These are phyloP conservation scores for Phanerodontia chrysosporium DNA, from an alignment of 768 basidiomycete genomes.

Conservation along the genomic window DNA sequence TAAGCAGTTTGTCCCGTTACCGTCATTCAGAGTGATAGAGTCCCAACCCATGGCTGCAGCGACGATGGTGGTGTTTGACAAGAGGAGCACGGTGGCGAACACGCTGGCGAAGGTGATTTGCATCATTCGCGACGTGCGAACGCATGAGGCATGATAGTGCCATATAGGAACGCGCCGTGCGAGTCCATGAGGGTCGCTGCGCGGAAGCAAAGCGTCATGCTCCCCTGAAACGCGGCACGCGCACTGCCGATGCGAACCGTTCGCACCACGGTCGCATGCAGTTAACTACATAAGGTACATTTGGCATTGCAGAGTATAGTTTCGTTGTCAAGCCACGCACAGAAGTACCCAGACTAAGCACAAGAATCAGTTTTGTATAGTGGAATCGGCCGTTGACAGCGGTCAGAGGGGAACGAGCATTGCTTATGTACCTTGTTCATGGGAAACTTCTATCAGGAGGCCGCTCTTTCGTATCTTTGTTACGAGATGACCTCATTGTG, in stretches of 20 bases:
- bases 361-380: too few species aligned
- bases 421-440: too few species aligned
- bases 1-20: constrained; percentile 23
- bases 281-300: too few species aligned
- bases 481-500: too few species aligned
- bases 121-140: background rate
- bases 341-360: too few species aligned
- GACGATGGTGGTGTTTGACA: background rate
- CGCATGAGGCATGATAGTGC: background rate
- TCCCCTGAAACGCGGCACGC: background rate
- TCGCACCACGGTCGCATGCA: background rate
- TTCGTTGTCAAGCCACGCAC: too few species aligned
- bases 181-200: background rate
- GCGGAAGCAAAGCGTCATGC: background rate
- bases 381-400: too few species aligned
- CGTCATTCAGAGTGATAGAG: constrained; percentile 54
- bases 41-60: constrained; percentile 54
- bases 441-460: too few species aligned
- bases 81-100: background rate
- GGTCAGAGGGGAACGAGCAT: too few species aligned
- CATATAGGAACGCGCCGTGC: background rate
- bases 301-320: too few species aligned
- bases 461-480: too few species aligned
- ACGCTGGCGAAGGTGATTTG: background rate
- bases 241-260: background rate